Base-by-base conservation (phyloP, 1,284 basidiomycete genomes). In the Trametes pubescens region DNA sequence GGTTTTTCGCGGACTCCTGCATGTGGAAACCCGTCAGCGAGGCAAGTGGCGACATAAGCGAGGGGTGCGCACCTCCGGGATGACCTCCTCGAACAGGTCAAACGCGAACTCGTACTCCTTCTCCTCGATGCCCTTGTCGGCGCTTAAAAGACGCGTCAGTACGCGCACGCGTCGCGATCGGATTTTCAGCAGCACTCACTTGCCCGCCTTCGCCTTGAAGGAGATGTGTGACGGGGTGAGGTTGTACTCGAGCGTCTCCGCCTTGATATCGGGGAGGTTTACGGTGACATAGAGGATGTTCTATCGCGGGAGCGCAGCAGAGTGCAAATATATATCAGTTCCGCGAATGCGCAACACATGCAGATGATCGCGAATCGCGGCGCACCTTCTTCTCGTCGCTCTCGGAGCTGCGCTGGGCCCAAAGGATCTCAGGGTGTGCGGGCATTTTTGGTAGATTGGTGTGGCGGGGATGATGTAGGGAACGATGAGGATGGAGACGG, bases 401-500 rank as follows among this genome's bases (percentile, higher is more conserved):
- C 24, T 79, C 83, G 32, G 88, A 92, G 80, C 90, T 93, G 70
- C 95, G 87, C 79, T 98, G 94, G 55, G 95, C 95, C 93, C 95
- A 98, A 4, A 94, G 83, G 59, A 96, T 82, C 80, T 97, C 94
- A 49, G 95, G 94, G 79, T 95, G 93, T 66, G 77, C 73, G 11
- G 82, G 72, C 78, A 87, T 82, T 60, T 69, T 73, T 62, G 11
- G 46, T 38, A 40, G 38, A 34, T 7, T 55, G 53, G 46, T 16
- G 51, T 58, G 54, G 60, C n/a, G 62, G 35, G 44, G 65, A 51
- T 44, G 61, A 57, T 63, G 67, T 56, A 54, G 56, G 35, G 57
- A 51, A 62, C 68, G 59, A 44, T 44, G 62, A 61, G 59, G 62
- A 65, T 57, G 57, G 29, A 37, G 55, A 37, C 29, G 29, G n/a